Percentiles rank a stretch among this genome's conserved stretches.
Conservation (phyloP, 1,139 yeast genomes). For the Lodderomyces elongisporus region DNA sequence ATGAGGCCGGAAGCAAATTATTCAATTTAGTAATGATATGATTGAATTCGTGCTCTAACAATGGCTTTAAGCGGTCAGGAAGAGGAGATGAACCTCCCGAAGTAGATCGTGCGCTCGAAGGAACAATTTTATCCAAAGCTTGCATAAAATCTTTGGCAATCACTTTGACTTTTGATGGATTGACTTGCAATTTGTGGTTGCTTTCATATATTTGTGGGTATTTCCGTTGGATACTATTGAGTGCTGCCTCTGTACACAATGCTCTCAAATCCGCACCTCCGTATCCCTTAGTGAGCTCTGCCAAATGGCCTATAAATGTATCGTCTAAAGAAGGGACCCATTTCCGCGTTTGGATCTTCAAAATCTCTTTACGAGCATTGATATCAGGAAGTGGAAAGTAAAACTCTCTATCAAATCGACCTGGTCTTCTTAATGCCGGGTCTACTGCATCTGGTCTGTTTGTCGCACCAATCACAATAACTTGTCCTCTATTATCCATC, state of each 20-base stretch:
- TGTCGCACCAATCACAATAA: conserved; percentile 96
- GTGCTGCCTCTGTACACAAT: conserved; percentile 91
- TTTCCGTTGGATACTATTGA: conserved; percentile 82
- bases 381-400: conserved; percentile 90
- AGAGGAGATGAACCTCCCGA: conserved; percentile 72
- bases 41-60: conserved; percentile 48
- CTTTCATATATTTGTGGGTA: conserved; percentile 91
- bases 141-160: conserved; percentile 83
- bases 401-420: conserved; percentile 95
- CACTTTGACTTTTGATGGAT: conserved; percentile 68
- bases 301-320: conserved; percentile 60
- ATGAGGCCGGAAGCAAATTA: conserved; percentile 58
- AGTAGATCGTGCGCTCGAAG: conserved; percentile 86
- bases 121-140: conserved; percentile 83
- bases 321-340: conserved; percentile 75
- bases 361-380: conserved; percentile 70
- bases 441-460: conserved; percentile 97
- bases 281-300: conserved; percentile 85
- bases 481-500: conserved; percentile 96
- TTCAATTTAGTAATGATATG: conserved; percentile 48
- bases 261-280: conserved; percentile 98
- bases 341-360: conserved; percentile 78
- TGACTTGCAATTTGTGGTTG: conserved; percentile 66
- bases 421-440: conserved; percentile 96
- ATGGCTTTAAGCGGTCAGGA: conserved; percentile 66